Percentiles rank a stretch among this genome's conserved stretches.
These are phyloP conservation scores for Aspergillus wentii DNA, from an alignment of 495 filamentous ascomycete species.

Conservation along the genomic window DNA sequence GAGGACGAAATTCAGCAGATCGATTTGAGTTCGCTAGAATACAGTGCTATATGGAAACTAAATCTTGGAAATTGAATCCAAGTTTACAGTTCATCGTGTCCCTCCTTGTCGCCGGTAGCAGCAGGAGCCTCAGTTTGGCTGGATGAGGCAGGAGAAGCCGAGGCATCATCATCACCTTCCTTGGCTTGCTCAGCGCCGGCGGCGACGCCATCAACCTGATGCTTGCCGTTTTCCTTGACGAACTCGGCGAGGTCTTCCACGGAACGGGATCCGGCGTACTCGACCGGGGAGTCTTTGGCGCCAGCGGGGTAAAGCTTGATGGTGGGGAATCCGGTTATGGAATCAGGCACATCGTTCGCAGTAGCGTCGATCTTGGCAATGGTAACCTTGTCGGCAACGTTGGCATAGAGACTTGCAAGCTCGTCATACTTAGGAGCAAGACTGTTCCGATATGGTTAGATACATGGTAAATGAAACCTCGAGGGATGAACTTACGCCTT, in stretches of 20 bases:
- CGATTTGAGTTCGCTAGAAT: too few relatives aligned
- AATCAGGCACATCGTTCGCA: slow-evolving; percentile 91
- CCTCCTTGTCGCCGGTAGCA: slow-evolving; percentile 18
- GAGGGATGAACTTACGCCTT: slow-evolving; percentile 58
- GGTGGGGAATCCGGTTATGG: slow-evolving; percentile 97
- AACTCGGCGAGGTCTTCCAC: slow-evolving; percentile 93
- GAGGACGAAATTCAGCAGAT: slow-evolving; percentile 1
- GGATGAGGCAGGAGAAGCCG: slow-evolving; percentile 24
- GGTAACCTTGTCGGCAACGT: slow-evolving; percentile 72
- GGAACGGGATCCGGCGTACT: slow-evolving; percentile 84
- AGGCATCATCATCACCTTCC: slow-evolving; percentile 22
- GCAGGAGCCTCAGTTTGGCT: slow-evolving; percentile 11
- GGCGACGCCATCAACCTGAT: slow-evolving; percentile 62
- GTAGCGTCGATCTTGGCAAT: slow-evolving; percentile 99
- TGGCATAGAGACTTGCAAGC: slow-evolving; percentile 74
- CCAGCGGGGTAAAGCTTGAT: slow-evolving; percentile 98
- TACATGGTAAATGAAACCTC: neutral
- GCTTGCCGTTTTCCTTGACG: slow-evolving; percentile 89
- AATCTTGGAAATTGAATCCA: too few relatives aligned
- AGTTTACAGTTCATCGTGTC: slow-evolving; percentile 42
- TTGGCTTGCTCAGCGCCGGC: slow-evolving; percentile 39
- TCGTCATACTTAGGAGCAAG: slow-evolving; percentile 74
- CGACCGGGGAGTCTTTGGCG: slow-evolving; percentile 75
- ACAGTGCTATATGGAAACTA: neutral
- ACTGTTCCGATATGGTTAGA: slow-evolving; percentile 25